phyloP scores from a whole-genome alignment of 2,329 filamentous ascomycete species.

The Nothopassalora personata region DNA sequence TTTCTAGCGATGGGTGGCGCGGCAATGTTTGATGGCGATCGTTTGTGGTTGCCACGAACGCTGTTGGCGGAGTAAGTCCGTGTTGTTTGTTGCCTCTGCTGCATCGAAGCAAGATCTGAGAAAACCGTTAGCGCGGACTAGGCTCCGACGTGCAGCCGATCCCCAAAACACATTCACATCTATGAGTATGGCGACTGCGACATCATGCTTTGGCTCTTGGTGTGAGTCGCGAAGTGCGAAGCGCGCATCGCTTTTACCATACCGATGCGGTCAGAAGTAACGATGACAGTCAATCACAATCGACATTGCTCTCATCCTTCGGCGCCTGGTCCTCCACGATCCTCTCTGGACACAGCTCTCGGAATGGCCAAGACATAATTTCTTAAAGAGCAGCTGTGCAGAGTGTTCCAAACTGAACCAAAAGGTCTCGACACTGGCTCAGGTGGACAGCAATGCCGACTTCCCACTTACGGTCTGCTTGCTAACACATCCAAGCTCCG shows the following conservation, averaged over 20 bases:
- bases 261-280: too few species aligned
- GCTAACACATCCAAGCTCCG: neutral
- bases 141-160: neutral
- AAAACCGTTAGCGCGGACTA: slow-evolving; percentile 5
- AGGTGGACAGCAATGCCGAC: neutral
- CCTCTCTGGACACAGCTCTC: too few species aligned
- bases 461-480: neutral
- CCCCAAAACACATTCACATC: neutral
- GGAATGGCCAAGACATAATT: too few species aligned
- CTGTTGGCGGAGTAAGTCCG: slow-evolving; percentile 32
- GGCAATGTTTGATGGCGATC: slow-evolving; percentile 21
- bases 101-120: slow-evolving; percentile 44
- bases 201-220: too few species aligned
- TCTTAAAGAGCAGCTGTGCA: too few species aligned
- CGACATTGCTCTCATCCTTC: too few species aligned
- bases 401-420: too few species aligned
- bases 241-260: too few species aligned
- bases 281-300: too few species aligned
- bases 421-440: too few species aligned
- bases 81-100: slow-evolving; percentile 40
- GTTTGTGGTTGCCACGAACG: slow-evolving; percentile 30
- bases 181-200: neutral
- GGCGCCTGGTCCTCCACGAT: too few species aligned
- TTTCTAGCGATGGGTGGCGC: slow-evolving; percentile 34
- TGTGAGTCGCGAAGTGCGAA: too few species aligned